Conservation (phyloP, 2,329 filamentous ascomycete genomes). For the Colletotrichum chrysophilum region DNA sequence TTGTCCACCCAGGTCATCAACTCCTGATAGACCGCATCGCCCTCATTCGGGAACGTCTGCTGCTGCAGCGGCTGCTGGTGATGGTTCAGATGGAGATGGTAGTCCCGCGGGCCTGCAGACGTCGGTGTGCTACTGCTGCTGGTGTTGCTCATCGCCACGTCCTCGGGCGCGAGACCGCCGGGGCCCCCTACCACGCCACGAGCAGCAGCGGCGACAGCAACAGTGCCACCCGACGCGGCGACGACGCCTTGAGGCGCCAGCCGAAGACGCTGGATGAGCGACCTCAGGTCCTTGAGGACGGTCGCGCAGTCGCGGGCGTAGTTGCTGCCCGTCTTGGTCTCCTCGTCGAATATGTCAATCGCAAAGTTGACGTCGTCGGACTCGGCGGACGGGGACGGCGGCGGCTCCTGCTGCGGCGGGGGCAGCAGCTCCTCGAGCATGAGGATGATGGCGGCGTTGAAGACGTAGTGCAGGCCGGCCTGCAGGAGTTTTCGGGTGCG, state of each 20-base stretch:
- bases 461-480: slow-evolving; percentile 51
- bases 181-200: background rate
- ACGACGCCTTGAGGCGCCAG: background rate
- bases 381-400: slow-evolving; percentile 27
- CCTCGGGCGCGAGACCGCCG: background rate
- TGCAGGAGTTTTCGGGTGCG: slow-evolving; percentile 44
- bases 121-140: background rate
- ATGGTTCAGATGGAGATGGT: background rate
- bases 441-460: slow-evolving; percentile 55
- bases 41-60: slow-evolving; percentile 25
- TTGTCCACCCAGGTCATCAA: slow-evolving; percentile 42
- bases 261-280: slow-evolving; percentile 39
- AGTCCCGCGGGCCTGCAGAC: background rate
- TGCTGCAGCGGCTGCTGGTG: background rate
- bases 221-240: background rate
- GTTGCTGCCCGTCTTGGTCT: slow-evolving; percentile 40
- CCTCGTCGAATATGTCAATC: slow-evolving; percentile 44
- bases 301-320: slow-evolving; percentile 42
- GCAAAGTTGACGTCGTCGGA: slow-evolving; percentile 43
- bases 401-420: slow-evolving; percentile 27
- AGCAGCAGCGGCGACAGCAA: background rate
- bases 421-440: slow-evolving; percentile 50
- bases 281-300: slow-evolving; percentile 42
- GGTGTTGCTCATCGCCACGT: background rate
- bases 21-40: slow-evolving; percentile 38